These are phyloP conservation scores for Starmera pachycereana DNA, from an alignment of 805 yeast species.

Conservation along the genomic window DNA sequence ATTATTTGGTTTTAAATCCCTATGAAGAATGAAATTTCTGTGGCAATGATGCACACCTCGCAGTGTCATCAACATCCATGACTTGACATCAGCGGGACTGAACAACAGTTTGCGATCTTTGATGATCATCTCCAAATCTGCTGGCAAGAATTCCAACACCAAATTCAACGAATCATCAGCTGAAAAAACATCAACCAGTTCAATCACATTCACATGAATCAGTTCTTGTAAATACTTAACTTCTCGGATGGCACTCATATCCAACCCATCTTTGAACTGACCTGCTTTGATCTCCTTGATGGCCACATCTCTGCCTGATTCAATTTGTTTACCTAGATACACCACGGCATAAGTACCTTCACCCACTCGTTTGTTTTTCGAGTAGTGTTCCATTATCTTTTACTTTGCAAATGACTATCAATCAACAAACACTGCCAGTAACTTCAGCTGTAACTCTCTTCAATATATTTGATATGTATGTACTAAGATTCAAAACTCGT, in stretches of 20 bases:
- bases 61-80: constrained; percentile 91
- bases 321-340: constrained; percentile 62
- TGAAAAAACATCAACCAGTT: constrained; percentile 79
- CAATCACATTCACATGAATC: constrained; percentile 72
- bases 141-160: constrained; percentile 87
- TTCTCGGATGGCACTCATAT: constrained; percentile 95
- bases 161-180: constrained; percentile 56
- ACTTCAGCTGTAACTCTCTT: too few species aligned
- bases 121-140: constrained; percentile 83
- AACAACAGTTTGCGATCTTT: constrained; percentile 71
- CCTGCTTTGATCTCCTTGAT: constrained; percentile 94
- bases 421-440: too few species aligned
- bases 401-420: too few species aligned
- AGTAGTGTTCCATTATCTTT: constrained; percentile 1
- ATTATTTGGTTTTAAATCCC: constrained; percentile 92
- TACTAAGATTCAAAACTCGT: too few species aligned
- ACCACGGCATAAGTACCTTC: constrained; percentile 99
- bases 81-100: constrained; percentile 77
- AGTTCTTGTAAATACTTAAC: constrained; percentile 82
- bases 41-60: constrained; percentile 96
- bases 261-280: constrained; percentile 89
- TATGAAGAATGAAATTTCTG: constrained; percentile 77
- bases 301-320: constrained; percentile 58
- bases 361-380: constrained; percentile 75
- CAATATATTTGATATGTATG: too few species aligned